Percentiles rank a stretch among this genome's conserved stretches.
These are phyloP conservation scores for Salvia splendens DNA, from an alignment of 257 asterid species.

Conservation along the genomic window DNA sequence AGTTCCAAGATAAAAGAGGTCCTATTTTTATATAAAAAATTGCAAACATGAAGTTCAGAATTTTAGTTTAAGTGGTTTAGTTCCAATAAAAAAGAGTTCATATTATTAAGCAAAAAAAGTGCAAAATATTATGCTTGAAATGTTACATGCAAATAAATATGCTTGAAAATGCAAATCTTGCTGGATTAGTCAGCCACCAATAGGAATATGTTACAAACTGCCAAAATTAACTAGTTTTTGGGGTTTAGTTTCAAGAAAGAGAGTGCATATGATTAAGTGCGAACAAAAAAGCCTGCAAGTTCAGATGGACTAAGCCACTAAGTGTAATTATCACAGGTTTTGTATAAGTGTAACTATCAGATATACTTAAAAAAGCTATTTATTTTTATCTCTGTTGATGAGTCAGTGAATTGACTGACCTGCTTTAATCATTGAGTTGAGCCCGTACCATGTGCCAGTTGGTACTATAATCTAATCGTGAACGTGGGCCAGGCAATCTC, in stretches of 20 bases:
- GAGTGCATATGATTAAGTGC: not conserved
- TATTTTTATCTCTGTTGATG: not conserved
- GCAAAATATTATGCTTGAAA: too few relatives aligned
- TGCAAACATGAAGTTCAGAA: too few relatives aligned
- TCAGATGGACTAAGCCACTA: not conserved
- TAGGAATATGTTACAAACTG: not conserved
- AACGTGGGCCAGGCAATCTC: constrained; percentile 1
- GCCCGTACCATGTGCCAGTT: not conserved
- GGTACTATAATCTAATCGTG: not conserved
- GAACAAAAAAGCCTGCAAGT: not conserved
- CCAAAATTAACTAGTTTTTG: not conserved
- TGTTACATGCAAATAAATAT: too few relatives aligned
- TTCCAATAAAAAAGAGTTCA: not conserved
- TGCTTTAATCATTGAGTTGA: constrained; percentile 6
- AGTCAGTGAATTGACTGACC: not conserved
- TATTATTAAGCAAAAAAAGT: not conserved
- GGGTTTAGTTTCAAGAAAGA: not conserved
- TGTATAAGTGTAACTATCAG: not conserved
- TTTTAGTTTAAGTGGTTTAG: not conserved
- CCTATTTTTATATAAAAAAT: not conserved
- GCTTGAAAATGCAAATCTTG: too few relatives aligned
- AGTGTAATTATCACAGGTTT: constrained; percentile 7
- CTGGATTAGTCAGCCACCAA: too few relatives aligned
- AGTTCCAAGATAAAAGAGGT: not conserved
- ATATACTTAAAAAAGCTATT: not conserved